Conservation (phyloP, 768 basidiomycete genomes). For the Neoboletus brunneissimus region DNA sequence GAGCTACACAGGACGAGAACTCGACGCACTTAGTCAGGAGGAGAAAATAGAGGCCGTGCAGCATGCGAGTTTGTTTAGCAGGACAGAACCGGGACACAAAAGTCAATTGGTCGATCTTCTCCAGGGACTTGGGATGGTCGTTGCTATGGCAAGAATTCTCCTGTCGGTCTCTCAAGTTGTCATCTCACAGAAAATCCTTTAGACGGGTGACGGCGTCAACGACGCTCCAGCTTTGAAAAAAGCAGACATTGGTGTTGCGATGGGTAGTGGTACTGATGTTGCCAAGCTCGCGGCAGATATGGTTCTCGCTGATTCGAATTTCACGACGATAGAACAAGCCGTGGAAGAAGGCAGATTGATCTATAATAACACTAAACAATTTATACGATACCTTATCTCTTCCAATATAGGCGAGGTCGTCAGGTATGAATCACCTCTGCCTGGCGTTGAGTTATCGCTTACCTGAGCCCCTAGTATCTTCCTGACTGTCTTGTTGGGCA, state of each 20-base stretch:
- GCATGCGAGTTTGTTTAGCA: conserved; percentile 83
- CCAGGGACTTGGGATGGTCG: conserved; percentile 87
- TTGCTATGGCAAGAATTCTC: conserved; percentile 74
- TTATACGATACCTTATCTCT: conserved; percentile 98
- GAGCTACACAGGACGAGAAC: conserved; percentile 91
- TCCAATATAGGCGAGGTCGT: conserved; percentile 98
- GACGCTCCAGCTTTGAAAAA: conserved; percentile 96
- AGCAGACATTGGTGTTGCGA: conserved; percentile 97
- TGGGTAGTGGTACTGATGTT: conserved; percentile 99
- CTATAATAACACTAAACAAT: conserved; percentile 99
- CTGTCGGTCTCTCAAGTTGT: conserved; percentile 7
- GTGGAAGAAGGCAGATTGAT: conserved; percentile 98
- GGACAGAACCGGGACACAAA: conserved; percentile 96
- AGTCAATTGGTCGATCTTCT: conserved; percentile 90
- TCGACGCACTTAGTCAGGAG: conserved; percentile 74
- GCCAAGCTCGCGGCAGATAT: conserved; percentile 98
- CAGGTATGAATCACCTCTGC: conserved; percentile 38
- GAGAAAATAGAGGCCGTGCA: conserved; percentile 88
- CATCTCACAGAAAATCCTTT: conserved; percentile 8
- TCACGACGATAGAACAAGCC: conserved; percentile 93
- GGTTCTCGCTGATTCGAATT: conserved; percentile 97
- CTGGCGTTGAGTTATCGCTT: neutral
- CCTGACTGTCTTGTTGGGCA: conserved; percentile 93
- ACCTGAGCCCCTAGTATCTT: conserved; percentile 66
- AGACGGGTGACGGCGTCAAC: conserved; percentile 98